phyloP scores from a whole-genome alignment of 2,329 filamentous ascomycete species.

The Claviceps sp. region DNA sequence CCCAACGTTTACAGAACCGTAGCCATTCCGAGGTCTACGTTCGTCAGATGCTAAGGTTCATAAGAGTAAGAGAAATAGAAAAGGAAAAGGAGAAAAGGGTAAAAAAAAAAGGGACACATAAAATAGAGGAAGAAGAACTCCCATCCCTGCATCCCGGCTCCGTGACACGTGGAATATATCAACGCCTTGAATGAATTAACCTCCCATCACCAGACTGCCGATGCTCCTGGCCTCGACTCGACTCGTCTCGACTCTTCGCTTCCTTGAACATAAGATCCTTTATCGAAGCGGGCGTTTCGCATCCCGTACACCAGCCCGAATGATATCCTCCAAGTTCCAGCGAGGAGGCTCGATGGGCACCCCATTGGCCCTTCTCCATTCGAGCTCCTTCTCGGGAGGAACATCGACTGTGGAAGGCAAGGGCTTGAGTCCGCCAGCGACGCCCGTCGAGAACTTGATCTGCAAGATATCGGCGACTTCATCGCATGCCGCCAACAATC shows the following conservation, averaged over 20 bases:
- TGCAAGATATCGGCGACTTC: slow-evolving; percentile 86
- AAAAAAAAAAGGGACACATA: background rate
- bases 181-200: background rate
- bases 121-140: slow-evolving; percentile 6
- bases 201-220: background rate
- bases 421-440: slow-evolving; percentile 75
- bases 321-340: slow-evolving; percentile 74
- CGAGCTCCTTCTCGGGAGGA: slow-evolving; percentile 56
- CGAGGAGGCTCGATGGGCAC: slow-evolving; percentile 63
- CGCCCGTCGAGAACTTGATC: slow-evolving; percentile 91
- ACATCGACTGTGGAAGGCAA: slow-evolving; percentile 58
- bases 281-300: slow-evolving; percentile 60
- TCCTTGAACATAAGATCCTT: slow-evolving; percentile 2
- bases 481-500: slow-evolving; percentile 77
- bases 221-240: background rate
- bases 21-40: slow-evolving; percentile 5
- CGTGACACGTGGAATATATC: background rate
- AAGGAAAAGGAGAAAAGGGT: slow-evolving; percentile 1
- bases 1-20: background rate
- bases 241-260: slow-evolving; percentile 1
- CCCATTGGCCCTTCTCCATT: slow-evolving; percentile 47
- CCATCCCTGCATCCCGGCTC: background rate
- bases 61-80: background rate
- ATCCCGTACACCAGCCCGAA: slow-evolving; percentile 61
- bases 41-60: slow-evolving; percentile 8